Evolutionary conservation across 208 protist genomes (phyloP), one percentile per base, ranked within the genome.

Genomic region (Leishmania amazonensis): DNA sequence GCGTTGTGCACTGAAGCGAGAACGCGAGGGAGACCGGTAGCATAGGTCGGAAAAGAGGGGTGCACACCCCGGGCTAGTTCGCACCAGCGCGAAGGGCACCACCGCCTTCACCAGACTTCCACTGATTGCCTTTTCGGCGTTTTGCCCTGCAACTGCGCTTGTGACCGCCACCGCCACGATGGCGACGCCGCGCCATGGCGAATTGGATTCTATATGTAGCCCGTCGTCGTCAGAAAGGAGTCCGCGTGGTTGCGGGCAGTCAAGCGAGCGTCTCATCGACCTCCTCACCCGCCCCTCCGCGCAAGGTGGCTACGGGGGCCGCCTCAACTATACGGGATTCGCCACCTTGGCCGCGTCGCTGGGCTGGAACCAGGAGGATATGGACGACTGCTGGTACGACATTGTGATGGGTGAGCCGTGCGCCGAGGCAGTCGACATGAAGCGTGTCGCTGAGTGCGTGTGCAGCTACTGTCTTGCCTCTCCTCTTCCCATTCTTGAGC

Each of bases 301-400:
- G 19, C 58, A 79, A 8, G 89, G 91, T 7, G 93, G 93, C 28
- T 94, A 91, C 72, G 89, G 89, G n/a, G 89, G 91, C 24, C 62
- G 65, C 19, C 75, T 96, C 24, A 87, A 76, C 65, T 96, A 92
- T 78, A 78, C 77, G 2, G 91, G 94, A 65, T 88, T 93, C 60
- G 79, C 60, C 31, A 72, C 64, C 2, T 81, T 96, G 2, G 73
- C 89, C 40, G 54, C 64, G 13, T 83, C 83, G 2, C 75, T 95
- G 9, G 87, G 87, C 38, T 95, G 91, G 91, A 82, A 79, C 24
- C 77, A 54, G 38, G 93, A 96, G n/a, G 85, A 87, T 13, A 81
- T 92, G 74, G 93, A 96, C 70, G 93, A 96, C 83, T 93, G 89
- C 78, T 96, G 93, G 93, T 96, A 94, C 78, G 91, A 95, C 73